These are phyloP conservation scores for Cordyceps sp. DNA, from an alignment of 2,329 filamentous ascomycete genomes.

Conservation along the genomic window DNA sequence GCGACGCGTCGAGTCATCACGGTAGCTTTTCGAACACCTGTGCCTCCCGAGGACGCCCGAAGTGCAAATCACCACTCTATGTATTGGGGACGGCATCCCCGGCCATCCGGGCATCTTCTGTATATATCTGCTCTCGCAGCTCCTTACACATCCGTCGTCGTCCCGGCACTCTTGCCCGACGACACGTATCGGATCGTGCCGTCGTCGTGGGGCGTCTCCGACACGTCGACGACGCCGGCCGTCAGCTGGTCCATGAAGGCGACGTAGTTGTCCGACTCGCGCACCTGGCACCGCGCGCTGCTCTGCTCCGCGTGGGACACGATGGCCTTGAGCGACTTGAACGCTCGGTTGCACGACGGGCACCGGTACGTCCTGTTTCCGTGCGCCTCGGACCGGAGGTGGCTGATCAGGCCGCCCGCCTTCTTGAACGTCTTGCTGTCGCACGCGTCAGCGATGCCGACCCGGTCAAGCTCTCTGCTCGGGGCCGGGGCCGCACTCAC, in stretches of 20 bases:
- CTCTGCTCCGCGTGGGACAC: constrained; percentile 31
- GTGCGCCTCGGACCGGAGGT: constrained; percentile 28
- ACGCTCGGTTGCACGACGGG: constrained; percentile 25
- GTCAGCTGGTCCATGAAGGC: constrained; percentile 16
- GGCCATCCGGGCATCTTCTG: too few relatives aligned
- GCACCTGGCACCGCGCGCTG: constrained; percentile 23
- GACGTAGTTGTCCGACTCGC: constrained; percentile 19
- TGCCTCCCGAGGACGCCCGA: too few relatives aligned
- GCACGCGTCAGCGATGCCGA: background rate
- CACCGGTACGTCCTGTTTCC: constrained; percentile 18
- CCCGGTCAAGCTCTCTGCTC: too few relatives aligned
- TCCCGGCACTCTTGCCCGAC: too few relatives aligned
- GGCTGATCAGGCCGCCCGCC: constrained; percentile 15
- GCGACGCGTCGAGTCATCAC: too few relatives aligned
- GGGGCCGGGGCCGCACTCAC: too few relatives aligned
- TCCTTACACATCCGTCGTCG: too few relatives aligned
- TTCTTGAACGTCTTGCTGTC: constrained; percentile 23
- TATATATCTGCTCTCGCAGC: too few relatives aligned
- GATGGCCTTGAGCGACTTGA: constrained; percentile 23
- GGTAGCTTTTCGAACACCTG: too few relatives aligned
- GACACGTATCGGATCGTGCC: constrained; percentile 13
- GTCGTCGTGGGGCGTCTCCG: constrained; percentile 6
- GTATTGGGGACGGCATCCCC: too few relatives aligned
- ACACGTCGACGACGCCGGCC: constrained; percentile 13
- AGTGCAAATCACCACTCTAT: too few relatives aligned